A percentile compares a stretch with the other conserved stretches of the same genome.
Conservation (phyloP, 2,329 filamentous ascomycete genomes). For the Nothomitra cinnamomea region DNA sequence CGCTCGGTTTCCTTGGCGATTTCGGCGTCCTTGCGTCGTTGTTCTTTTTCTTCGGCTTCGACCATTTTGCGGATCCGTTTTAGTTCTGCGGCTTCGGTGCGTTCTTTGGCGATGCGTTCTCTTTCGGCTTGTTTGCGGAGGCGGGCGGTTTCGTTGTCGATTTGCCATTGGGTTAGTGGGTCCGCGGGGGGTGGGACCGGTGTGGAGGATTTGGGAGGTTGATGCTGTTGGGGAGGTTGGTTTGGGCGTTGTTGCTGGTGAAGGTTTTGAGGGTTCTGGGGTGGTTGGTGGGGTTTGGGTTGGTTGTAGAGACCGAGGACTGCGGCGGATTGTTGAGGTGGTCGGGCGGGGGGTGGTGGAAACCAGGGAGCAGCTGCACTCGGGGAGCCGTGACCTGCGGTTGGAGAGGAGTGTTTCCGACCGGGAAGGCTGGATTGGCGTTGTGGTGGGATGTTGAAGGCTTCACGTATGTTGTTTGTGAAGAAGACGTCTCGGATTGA, state of each 20-base stretch:
- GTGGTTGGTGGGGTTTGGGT: constrained; percentile 19
- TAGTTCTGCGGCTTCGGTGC: constrained; percentile 32
- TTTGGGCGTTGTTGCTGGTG: constrained; percentile 12
- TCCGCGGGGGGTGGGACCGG: constrained; percentile 25
- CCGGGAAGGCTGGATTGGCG: constrained; percentile 12
- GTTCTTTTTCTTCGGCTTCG: constrained; percentile 35
- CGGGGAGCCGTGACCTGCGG: neutral
- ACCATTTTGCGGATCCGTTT: constrained; percentile 34
- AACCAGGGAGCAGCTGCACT: neutral
- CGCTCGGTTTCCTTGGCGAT: constrained; percentile 53
- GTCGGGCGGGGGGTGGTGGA: neutral
- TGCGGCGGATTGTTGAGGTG: neutral
- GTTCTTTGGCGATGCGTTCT: constrained; percentile 25
- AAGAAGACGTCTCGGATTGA: constrained; percentile 47
- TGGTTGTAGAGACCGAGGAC: constrained; percentile 10
- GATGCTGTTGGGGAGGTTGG: constrained; percentile 17
- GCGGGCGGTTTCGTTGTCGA: constrained; percentile 32
- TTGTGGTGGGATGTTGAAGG: constrained; percentile 54
- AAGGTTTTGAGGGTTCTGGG: constrained; percentile 12
- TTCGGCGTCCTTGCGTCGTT: constrained; percentile 32
- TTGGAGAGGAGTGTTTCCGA: neutral
- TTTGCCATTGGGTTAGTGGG: constrained; percentile 34
- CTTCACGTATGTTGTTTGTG: constrained; percentile 43
- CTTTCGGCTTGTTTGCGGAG: constrained; percentile 25
- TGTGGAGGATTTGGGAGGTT: constrained; percentile 12